Evolutionary conservation across 805 yeast species (phyloP).

Genomic region (Candida awuae): DNA sequence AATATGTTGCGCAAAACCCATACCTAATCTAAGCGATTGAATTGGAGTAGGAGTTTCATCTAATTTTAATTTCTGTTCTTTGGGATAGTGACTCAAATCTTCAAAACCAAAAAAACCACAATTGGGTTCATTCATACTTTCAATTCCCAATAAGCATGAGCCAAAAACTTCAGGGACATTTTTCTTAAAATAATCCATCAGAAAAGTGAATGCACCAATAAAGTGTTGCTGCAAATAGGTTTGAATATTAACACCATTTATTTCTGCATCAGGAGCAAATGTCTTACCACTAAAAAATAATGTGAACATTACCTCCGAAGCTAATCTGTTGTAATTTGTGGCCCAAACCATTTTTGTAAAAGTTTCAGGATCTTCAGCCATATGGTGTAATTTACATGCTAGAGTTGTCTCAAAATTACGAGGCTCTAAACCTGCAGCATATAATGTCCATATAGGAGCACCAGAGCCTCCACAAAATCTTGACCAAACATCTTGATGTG

Average conservation of each 20-base stretch:
- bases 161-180: slow-evolving; percentile 39
- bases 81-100: slow-evolving; percentile 48
- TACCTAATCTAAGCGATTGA: slow-evolving; percentile 66
- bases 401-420: slow-evolving; percentile 59
- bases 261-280: slow-evolving; percentile 67
- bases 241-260: slow-evolving; percentile 72
- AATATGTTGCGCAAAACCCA: slow-evolving; percentile 63
- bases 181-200: slow-evolving; percentile 35
- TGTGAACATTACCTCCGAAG: slow-evolving; percentile 75
- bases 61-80: slow-evolving; percentile 56
- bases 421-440: slow-evolving; percentile 84
- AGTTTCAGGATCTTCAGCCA: slow-evolving; percentile 34
- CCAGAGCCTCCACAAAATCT: slow-evolving; percentile 86
- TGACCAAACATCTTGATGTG: slow-evolving; percentile 95
- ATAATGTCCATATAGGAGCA: slow-evolving; percentile 88
- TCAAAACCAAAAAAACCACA: slow-evolving; percentile 61
- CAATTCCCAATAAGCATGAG: slow-evolving; percentile 62
- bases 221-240: slow-evolving; percentile 64
- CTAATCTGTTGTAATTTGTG: slow-evolving; percentile 72
- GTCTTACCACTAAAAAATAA: slow-evolving; percentile 71
- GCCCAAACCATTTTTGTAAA: slow-evolving; percentile 92
- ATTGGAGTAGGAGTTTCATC: slow-evolving; percentile 80
- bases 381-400: slow-evolving; percentile 73
- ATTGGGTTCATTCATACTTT: slow-evolving; percentile 81
- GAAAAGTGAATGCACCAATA: slow-evolving; percentile 41